Base-by-base conservation (phyloP, 805 yeast genomes). In the Metschnikowia arizonensis region DNA sequence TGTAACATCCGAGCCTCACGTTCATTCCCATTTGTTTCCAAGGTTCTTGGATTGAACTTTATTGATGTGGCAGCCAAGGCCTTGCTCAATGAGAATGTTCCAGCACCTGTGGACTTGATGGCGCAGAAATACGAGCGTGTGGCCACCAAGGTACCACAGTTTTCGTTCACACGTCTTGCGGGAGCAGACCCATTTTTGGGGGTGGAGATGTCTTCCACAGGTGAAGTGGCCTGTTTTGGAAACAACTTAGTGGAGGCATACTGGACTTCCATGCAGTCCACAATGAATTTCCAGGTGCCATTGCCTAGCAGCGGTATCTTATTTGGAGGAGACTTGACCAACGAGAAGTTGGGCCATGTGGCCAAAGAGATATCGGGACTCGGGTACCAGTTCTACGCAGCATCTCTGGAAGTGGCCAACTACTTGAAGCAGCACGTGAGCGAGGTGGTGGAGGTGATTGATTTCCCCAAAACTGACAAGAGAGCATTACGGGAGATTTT, bases 121-220 rank as follows among this genome's bases (percentile, higher is more conserved):
- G 75, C 74, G 46, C 73, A 76, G 58, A 59, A 74, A 47, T 86
- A 88, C 68, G 73, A 79, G 57, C 86, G 88, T 61, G 98, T 91
- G 62, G 98, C 98, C 41, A 86, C 95, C 45, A 93, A 93, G 73
- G 97, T 91, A 45, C 99, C 99, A 39, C 99, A 93, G 73, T 93
- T 93, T 71, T 91, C 98, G 6, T 93, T 93, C 76, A 90, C 98
- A 32, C 83, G 99, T 74, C 77, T 93, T 61, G 97, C 98, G 15
- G 99, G 99, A 55, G 99, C 99, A 41, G 99, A 93, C 68, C 99
- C 99, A 53, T 90, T 87, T 78, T 77, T 93, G 63, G 99, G 99
- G 53, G 99, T 93, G 55, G 99, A 93, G 74, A 93, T 93, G 99
- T 84, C 98, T 5, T 90, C 98, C 10, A 93, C 99, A 42, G 99